Base-by-base conservation (phyloP, 768 basidiomycete species). In the Collybia nuda region DNA sequence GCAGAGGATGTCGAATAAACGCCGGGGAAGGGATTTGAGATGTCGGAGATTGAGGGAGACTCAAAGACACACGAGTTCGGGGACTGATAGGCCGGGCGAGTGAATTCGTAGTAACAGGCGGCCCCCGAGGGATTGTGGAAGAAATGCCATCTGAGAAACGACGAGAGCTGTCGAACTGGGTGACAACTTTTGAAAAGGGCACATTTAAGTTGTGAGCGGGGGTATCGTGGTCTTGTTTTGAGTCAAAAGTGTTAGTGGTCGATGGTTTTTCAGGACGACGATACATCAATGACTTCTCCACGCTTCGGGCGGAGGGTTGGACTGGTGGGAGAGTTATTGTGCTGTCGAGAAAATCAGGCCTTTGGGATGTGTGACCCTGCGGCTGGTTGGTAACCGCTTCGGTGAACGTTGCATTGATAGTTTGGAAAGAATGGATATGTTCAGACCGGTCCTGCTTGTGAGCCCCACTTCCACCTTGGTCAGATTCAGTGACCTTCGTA, bases 51-150 rank as follows among this genome's bases (percentile, higher is more conserved):
- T 70, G 74, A 22, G 76, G 77, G 35, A 62, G 67, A 51, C 68
- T 57, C 1, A 76, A 65, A 0, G 81, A 74, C 2, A 69, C 57
- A 18, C 79, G 78, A 3, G 77, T 72, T 40, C 70, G 68, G 6
- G 81, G 81, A 45, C 74, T 76, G 40, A 82, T 74, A 8, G 82
- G 76, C 47, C 82, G 74, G 8, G 81, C 77, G 18, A 84, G 72
- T 32, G 77, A 73, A 29, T 75, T 68, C 23, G 71, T 63, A 8
- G 63, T 51, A 19, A 77, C 58, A n/a, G 66, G 51, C 11, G 74
- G 63, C 41, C 69, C 71, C 19, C 65, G 60, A 1, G 72, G 58
- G 26, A 75, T 62, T 21, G 70, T 58, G 40, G 60, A 53, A 23
- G 60, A 53, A 23, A 40, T 38, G 56, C 44, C 18, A 46, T 55